phyloP scores from a whole-genome alignment of 371 early-diverging fungal genomes.

The Syncephalis plumigaleata region DNA sequence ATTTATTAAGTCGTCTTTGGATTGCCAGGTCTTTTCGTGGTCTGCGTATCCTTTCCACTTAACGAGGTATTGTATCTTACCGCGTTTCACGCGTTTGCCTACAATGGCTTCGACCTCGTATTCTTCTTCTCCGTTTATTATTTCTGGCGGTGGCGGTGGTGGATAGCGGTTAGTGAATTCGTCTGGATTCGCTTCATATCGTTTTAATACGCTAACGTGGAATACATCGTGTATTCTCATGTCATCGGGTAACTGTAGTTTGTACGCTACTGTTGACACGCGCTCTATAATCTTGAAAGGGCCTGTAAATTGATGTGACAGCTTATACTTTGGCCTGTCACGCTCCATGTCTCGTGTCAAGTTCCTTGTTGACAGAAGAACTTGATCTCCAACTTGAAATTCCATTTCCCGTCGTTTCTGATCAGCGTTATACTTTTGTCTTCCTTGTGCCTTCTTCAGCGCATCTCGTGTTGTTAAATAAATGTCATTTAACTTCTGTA shows the following conservation, averaged over 20 bases:
- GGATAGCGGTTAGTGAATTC: neutral
- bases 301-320: neutral
- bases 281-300: constrained; percentile 3
- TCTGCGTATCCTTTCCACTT: constrained; percentile 3
- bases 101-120: constrained; percentile 1
- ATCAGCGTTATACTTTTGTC: neutral
- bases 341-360: neutral
- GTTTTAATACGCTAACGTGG: neutral
- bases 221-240: constrained; percentile 3
- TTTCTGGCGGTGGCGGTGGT: neutral
- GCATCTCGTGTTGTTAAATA: neutral
- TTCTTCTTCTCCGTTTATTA: neutral
- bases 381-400: constrained; percentile 1
- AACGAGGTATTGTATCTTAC: neutral
- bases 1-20: neutral
- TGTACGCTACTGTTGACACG: constrained; percentile 1
- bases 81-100: neutral
- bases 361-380: neutral
- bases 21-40: constrained; percentile 1
- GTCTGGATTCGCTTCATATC: neutral
- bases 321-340: neutral
- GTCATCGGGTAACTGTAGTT: constrained; percentile 1
- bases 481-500: neutral
- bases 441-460: neutral
- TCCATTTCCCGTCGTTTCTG: neutral